Conservation (phyloP, 257 asterid species). For the Oldenlandia corymbosa region DNA sequence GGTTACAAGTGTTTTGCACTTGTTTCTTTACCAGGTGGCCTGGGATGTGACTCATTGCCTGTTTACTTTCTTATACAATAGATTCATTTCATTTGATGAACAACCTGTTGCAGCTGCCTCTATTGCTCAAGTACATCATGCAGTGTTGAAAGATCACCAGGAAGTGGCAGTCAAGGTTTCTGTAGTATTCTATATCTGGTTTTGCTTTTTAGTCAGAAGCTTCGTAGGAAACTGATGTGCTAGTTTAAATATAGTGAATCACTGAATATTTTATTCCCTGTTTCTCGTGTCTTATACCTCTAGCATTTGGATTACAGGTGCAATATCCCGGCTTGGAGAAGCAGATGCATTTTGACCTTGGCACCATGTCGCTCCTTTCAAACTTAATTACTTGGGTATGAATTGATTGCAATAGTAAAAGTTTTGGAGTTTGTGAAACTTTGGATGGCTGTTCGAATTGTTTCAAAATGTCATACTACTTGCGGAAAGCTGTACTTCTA, state of each 20-base stretch:
- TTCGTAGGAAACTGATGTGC: neutral
- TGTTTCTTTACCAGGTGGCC: conserved; percentile 12
- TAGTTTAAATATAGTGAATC: neutral
- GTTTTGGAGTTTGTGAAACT: neutral
- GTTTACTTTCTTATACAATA: conserved; percentile 30
- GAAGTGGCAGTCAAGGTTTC: conserved; percentile 95
- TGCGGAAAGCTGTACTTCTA: neutral
- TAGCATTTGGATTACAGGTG: conserved; percentile 42
- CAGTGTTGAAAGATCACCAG: conserved; percentile 54
- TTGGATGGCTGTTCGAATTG: neutral
- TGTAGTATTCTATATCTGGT: conserved; percentile 2
- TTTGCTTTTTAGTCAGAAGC: neutral
- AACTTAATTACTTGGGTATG: conserved; percentile 68
- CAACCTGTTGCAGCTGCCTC: conserved; percentile 98
- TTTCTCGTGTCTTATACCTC: conserved; percentile 13
- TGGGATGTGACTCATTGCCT: conserved; percentile 10
- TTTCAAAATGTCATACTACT: neutral
- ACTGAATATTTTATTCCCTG: neutral
- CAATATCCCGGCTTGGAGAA: conserved; percentile 89
- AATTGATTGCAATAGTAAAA: conserved; percentile 1
- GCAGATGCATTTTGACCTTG: conserved; percentile 79
- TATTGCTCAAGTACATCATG: conserved; percentile 96
- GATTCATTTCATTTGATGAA: conserved; percentile 80
- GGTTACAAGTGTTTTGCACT: neutral
- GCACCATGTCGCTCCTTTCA: conserved; percentile 71